Evolutionary conservation across 108 stramenopile genomes (phyloP).

Genomic region (Hondaea fermentalgiana): DNA sequence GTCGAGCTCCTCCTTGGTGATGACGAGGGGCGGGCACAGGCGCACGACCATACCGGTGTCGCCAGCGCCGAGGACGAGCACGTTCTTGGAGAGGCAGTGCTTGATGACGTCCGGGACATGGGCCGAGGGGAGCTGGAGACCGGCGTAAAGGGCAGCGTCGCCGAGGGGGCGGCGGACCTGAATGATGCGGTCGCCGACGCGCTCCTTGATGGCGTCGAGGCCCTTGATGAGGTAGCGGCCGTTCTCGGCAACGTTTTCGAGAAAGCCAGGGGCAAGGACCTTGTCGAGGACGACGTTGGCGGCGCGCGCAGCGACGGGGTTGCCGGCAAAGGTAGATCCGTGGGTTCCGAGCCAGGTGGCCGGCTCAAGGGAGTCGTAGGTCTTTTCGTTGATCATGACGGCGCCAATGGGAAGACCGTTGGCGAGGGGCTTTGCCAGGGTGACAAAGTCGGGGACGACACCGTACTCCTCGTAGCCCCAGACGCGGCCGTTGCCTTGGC

Average conservation of each 20-base stretch:
- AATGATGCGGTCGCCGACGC: conserved; percentile 67
- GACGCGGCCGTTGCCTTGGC: conserved; percentile 64
- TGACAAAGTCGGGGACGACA: conserved; percentile 87
- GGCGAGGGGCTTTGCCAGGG: conserved; percentile 90
- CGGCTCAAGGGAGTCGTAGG: conserved; percentile 40
- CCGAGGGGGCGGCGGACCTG: conserved; percentile 64
- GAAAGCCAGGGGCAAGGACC: conserved; percentile 64
- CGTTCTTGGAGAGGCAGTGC: not conserved
- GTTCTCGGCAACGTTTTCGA: conserved; percentile 70
- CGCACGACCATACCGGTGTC: not conserved
- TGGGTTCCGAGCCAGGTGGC: conserved; percentile 80
- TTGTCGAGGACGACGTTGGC: conserved; percentile 79
- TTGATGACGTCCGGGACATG: not conserved
- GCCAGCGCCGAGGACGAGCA: conserved; percentile 13
- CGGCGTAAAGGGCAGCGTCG: not conserved
- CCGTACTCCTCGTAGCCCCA: conserved; percentile 75
- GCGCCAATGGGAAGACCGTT: conserved; percentile 97
- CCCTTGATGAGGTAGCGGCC: conserved; percentile 72
- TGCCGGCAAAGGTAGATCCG: conserved; percentile 91
- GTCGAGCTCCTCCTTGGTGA: conserved; percentile 13
- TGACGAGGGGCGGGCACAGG: conserved; percentile 13
- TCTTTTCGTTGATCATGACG: conserved; percentile 79
- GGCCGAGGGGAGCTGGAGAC: not conserved
- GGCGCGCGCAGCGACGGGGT: conserved; percentile 72
- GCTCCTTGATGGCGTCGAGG: conserved; percentile 54